phyloP scores from a whole-genome alignment of 495 filamentous ascomycete genomes.

The Hyaloscypha finlandica region DNA sequence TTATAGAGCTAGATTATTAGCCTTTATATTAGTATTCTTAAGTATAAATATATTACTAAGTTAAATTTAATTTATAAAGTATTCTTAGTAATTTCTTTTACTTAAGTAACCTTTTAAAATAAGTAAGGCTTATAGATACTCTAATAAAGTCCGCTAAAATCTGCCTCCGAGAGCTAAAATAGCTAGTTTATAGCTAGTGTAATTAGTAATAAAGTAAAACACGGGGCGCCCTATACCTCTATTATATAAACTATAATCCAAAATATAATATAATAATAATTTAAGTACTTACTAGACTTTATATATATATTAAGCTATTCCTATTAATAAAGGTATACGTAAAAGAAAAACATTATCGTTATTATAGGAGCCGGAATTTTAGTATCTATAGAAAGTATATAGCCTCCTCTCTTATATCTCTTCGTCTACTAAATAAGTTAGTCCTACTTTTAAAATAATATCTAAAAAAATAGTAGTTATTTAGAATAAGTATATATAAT shows the following conservation, averaged over 20 bases:
- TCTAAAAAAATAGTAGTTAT: background rate
- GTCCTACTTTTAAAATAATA: slow-evolving; percentile 7
- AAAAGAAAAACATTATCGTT: slow-evolving; percentile 22
- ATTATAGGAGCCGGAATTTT: slow-evolving; percentile 22
- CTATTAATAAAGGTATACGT: slow-evolving; percentile 18
- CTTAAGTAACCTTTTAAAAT: background rate
- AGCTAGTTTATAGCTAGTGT: too few relatives aligned
- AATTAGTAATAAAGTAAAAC: too few relatives aligned
- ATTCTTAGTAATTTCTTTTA: background rate
- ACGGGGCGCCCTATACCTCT: too few relatives aligned
- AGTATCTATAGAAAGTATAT: slow-evolving; percentile 10
- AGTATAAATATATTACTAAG: background rate
- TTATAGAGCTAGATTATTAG: slow-evolving; percentile 20
- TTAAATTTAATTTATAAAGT: slow-evolving; percentile 1
- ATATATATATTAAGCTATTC: slow-evolving; percentile 13
- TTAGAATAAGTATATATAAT: slow-evolving; percentile 16
- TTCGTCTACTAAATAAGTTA: slow-evolving; percentile 7
- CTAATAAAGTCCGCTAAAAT: background rate
- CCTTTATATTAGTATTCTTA: slow-evolving; percentile 11
- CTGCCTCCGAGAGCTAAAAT: background rate
- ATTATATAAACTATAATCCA: too few relatives aligned
- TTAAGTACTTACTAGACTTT: slow-evolving; percentile 17
- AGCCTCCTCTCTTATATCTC: background rate
- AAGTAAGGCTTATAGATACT: slow-evolving; percentile 1
- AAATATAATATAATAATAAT: slow-evolving; percentile 14